Percentiles rank a stretch among this genome's conserved stretches.
These are phyloP conservation scores for Mycena rebaudengoi DNA, from an alignment of 768 basidiomycete species.

Conservation along the genomic window DNA sequence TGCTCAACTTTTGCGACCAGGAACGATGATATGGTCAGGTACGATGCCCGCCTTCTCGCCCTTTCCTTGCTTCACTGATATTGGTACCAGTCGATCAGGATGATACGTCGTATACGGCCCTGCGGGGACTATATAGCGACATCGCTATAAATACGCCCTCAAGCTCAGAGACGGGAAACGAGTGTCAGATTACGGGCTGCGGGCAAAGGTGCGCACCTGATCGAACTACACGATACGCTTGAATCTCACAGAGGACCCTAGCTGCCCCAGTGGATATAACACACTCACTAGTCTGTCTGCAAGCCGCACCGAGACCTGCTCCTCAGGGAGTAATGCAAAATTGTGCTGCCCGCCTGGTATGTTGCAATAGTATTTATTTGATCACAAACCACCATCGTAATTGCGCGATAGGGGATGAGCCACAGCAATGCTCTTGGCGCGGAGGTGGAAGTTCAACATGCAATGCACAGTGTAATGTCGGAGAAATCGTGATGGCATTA, in stretches of 20 bases:
- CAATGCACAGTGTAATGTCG: constrained; percentile 30
- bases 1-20: background rate
- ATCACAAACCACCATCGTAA: too few species aligned
- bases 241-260: too few species aligned
- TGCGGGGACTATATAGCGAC: constrained; percentile 14
- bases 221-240: too few species aligned
- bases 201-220: too few species aligned
- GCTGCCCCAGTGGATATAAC: constrained; percentile 28
- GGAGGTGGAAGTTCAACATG: constrained; percentile 29
- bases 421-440: constrained; percentile 30
- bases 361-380: too few species aligned
- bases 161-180: constrained; percentile 19
- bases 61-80: background rate
- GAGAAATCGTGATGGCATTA: constrained; percentile 30
- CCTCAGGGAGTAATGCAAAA: constrained; percentile 20
- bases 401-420: constrained; percentile 29
- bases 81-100: constrained; percentile 13
- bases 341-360: constrained; percentile 32
- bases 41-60: background rate
- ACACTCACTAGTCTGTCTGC: constrained; percentile 28
- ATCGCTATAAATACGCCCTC: constrained; percentile 29
- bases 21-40: constrained; percentile 9
- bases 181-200: constrained; percentile 26
- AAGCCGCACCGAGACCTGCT: constrained; percentile 23
- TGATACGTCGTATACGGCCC: constrained; percentile 17